Percentiles rank a stretch among this genome's conserved stretches.
These are phyloP conservation scores for Mycena kentingensis DNA, from an alignment of 768 basidiomycete species.

Conservation along the genomic window DNA sequence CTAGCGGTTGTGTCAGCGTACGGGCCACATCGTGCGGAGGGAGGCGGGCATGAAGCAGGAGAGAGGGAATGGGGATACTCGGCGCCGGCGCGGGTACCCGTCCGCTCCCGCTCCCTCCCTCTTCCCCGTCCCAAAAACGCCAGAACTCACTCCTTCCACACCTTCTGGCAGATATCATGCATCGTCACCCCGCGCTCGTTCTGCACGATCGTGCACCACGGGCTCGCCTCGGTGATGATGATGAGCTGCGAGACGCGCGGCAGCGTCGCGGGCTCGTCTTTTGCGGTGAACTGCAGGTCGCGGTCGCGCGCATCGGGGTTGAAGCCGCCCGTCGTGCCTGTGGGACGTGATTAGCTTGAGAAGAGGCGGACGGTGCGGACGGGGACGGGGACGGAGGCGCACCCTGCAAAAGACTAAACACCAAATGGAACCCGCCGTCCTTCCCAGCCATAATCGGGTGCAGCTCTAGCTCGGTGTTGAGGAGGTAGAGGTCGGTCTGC, in stretches of 20 bases:
- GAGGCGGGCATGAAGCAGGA: too few relatives aligned
- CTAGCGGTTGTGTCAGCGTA: conserved; percentile 37
- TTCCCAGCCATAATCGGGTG: conserved; percentile 70
- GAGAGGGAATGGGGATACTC: too few relatives aligned
- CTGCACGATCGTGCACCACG: conserved; percentile 78
- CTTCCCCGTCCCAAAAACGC: too few relatives aligned
- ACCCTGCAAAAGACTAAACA: conserved; percentile 76
- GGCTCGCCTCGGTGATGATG: conserved; percentile 59
- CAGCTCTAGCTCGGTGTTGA: conserved; percentile 67
- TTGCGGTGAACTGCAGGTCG: conserved; percentile 53
- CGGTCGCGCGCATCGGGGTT: conserved; percentile 60
- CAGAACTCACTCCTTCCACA: conserved; percentile 73
- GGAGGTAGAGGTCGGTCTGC: conserved; percentile 80
- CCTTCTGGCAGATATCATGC: conserved; percentile 67
- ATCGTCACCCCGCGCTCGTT: conserved; percentile 76
- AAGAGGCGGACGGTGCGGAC: too few relatives aligned
- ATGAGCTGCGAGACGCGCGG: conserved; percentile 63
- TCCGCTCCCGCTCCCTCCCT: too few relatives aligned
- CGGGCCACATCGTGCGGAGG: too few relatives aligned
- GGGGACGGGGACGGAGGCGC: conserved; percentile 11
- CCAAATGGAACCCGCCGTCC: conserved; percentile 55
- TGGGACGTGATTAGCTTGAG: too few relatives aligned
- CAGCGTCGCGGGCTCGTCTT: conserved; percentile 70
- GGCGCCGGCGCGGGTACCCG: too few relatives aligned
- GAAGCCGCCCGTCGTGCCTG: conserved; percentile 65